phyloP scores from a whole-genome alignment of 2,329 filamentous ascomycete species.

The Paraphoma sp. region DNA sequence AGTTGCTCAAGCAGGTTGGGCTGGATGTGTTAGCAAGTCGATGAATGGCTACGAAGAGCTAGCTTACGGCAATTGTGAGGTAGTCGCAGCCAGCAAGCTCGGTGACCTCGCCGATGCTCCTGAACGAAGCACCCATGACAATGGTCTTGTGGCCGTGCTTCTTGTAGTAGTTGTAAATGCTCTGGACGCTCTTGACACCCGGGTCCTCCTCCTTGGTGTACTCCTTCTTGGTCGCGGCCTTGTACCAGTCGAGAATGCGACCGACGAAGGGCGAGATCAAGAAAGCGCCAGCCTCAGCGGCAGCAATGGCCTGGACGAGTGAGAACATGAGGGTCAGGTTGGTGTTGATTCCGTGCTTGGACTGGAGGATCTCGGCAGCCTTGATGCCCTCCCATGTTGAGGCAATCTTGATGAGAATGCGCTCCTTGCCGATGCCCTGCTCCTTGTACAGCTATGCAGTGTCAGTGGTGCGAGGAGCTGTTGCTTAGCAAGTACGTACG shows the following conservation, averaged over 20 bases:
- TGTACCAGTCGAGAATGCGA: slow-evolving; percentile 99
- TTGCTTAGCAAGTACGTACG: slow-evolving; percentile 59
- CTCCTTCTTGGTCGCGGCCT: slow-evolving; percentile 92
- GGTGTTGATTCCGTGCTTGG: slow-evolving; percentile 94
- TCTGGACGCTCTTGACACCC: slow-evolving; percentile 90
- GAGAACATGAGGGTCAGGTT: slow-evolving; percentile 99
- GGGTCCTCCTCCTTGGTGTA: slow-evolving; percentile 91
- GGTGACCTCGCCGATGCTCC: slow-evolving; percentile 94
- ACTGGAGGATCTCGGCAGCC: slow-evolving; percentile 95
- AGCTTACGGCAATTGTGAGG: slow-evolving; percentile 89
- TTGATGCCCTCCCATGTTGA: slow-evolving; percentile 99
- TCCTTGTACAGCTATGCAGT: slow-evolving; percentile 83
- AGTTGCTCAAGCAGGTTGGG: slow-evolving; percentile 95
- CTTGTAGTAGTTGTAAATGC: slow-evolving; percentile 99
- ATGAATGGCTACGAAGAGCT: background rate
- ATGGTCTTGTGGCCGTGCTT: slow-evolving; percentile 99
- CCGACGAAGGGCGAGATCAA: slow-evolving; percentile 99
- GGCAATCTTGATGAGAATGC: slow-evolving; percentile 97
- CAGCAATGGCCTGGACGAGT: slow-evolving; percentile 89
- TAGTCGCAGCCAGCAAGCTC: slow-evolving; percentile 99
- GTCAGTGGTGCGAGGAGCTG: slow-evolving; percentile 25
- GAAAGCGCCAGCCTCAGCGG: slow-evolving; percentile 93
- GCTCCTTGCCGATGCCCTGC: slow-evolving; percentile 89
- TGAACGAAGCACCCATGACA: slow-evolving; percentile 99
- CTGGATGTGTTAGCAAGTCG: slow-evolving; percentile 51